Conservation (phyloP, 1,284 basidiomycete genomes). For the Mixia osmundae region DNA sequence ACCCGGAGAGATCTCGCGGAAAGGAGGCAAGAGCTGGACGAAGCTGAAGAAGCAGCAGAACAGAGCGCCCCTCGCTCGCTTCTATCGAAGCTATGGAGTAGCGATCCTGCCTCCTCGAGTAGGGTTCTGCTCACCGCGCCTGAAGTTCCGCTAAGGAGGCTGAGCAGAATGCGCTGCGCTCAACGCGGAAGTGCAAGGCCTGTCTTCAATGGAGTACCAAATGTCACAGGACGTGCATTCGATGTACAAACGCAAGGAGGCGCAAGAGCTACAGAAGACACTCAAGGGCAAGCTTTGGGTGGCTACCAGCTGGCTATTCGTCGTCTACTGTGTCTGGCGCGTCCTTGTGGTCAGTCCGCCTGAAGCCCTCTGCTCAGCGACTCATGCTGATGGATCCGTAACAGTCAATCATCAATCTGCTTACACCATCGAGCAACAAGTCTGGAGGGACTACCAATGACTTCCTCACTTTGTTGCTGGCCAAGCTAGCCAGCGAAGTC, state of each 20-base stretch:
- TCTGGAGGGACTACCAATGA: conserved; percentile 10
- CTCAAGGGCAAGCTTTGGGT: conserved; percentile 20
- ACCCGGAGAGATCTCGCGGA: conserved; percentile 14
- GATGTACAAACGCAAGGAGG: conserved; percentile 19
- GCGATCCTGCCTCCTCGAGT: neutral
- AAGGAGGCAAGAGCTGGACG: conserved; percentile 3
- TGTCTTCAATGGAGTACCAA: conserved; percentile 22
- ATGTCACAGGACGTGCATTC: conserved; percentile 22
- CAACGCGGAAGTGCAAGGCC: conserved; percentile 21
- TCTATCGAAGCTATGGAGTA: neutral
- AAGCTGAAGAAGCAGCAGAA: neutral
- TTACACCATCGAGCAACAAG: neutral
- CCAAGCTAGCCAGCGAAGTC: conserved; percentile 19
- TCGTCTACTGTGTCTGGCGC: conserved; percentile 22
- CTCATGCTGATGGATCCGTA: neutral
- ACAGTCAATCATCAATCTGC: neutral
- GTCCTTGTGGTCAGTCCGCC: conserved; percentile 14
- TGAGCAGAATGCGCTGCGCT: conserved; percentile 19
- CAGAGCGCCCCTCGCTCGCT: neutral
- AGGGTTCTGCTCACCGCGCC: neutral
- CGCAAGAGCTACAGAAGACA: conserved; percentile 19
- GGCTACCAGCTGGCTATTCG: conserved; percentile 20
- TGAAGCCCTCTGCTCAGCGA: neutral
- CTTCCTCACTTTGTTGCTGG: conserved; percentile 15
- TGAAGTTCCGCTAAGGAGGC: conserved; percentile 8